These are phyloP conservation scores for Fragaria ananassa DNA, from an alignment of 306 rosid species.

Conservation along the genomic window DNA sequence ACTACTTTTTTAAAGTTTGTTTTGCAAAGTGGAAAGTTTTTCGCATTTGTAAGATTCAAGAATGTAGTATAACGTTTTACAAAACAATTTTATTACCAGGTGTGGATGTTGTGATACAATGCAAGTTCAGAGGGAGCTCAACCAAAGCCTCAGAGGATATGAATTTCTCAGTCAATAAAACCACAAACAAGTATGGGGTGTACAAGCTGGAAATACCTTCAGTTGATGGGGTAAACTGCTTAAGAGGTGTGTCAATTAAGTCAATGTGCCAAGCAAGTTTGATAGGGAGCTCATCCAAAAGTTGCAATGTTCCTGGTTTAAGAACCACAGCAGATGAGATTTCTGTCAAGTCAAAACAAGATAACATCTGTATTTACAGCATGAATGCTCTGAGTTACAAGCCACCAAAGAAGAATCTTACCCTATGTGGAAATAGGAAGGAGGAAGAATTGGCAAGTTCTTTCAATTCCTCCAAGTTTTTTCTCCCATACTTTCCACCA, in stretches of 20 bases:
- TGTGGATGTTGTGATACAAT: conserved; percentile 59
- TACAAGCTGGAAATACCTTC: conserved; percentile 58
- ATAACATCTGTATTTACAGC: conserved; percentile 59
- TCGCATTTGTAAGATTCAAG: neutral
- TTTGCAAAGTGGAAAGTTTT: neutral
- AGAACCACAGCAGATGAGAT: conserved; percentile 42
- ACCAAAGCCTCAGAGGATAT: conserved; percentile 44
- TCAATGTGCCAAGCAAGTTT: conserved; percentile 58
- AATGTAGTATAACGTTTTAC: neutral
- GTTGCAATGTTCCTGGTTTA: conserved; percentile 49
- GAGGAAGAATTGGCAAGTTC: conserved; percentile 28
- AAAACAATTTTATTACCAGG: conserved; percentile 27
- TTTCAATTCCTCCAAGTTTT: conserved; percentile 44
- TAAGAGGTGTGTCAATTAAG: conserved; percentile 43
- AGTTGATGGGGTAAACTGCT: conserved; percentile 56
- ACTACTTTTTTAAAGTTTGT: too few species aligned
- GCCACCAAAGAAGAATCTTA: conserved; percentile 46
- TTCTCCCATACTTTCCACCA: conserved; percentile 47
- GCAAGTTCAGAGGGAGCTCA: conserved; percentile 62
- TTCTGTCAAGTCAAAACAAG: conserved; percentile 53
- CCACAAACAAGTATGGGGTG: conserved; percentile 50
- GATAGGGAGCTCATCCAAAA: conserved; percentile 36
- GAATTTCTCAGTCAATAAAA: conserved; percentile 50
- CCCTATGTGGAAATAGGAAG: conserved; percentile 36
- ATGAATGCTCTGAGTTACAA: conserved; percentile 53